A percentile compares a stretch with the other conserved stretches of the same genome.
Evolutionary conservation across 169 alveolate species (phyloP).

Genomic region (Besnoitia besnoiti): DNA sequence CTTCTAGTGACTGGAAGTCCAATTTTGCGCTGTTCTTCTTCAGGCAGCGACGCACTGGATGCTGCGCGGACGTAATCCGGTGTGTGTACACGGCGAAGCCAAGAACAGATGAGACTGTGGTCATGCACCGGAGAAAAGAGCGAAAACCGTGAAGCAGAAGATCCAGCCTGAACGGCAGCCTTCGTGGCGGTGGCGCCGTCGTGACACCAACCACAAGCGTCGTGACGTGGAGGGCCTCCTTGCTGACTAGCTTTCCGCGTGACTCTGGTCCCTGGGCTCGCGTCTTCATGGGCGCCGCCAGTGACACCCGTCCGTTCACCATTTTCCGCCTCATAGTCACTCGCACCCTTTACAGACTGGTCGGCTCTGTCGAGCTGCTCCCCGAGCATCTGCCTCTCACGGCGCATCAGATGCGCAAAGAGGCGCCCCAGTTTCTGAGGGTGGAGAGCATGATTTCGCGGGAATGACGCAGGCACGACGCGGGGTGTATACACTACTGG

Average conservation of each 20-base stretch:
- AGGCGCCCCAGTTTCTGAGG: slow-evolving; percentile 20
- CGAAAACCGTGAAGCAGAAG: not conserved
- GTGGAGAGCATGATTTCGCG: not conserved
- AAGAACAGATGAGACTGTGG: not conserved
- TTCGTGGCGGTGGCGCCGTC: too few relatives aligned
- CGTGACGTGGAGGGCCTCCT: too few relatives aligned
- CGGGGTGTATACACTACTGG: slow-evolving; percentile 13
- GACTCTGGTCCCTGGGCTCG: not conserved
- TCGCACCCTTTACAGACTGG: too few relatives aligned
- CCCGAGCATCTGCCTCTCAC: not conserved
- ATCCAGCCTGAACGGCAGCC: too few relatives aligned
- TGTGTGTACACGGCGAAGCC: slow-evolving; percentile 1
- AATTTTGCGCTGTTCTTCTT: not conserved
- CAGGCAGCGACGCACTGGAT: not conserved
- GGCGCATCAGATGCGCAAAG: not conserved
- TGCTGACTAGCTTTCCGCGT: too few relatives aligned
- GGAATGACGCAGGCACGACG: slow-evolving; percentile 20
- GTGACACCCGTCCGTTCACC: not conserved
- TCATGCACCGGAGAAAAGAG: not conserved
- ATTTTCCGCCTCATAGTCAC: not conserved
- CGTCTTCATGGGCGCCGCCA: not conserved
- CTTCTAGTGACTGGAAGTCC: slow-evolving; percentile 6
- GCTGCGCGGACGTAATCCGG: slow-evolving; percentile 9
- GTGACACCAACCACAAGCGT: too few relatives aligned
- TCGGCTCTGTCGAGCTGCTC: not conserved